phyloP scores from a whole-genome alignment of 768 basidiomycete genomes.

The Glaciozyma martinii region DNA sequence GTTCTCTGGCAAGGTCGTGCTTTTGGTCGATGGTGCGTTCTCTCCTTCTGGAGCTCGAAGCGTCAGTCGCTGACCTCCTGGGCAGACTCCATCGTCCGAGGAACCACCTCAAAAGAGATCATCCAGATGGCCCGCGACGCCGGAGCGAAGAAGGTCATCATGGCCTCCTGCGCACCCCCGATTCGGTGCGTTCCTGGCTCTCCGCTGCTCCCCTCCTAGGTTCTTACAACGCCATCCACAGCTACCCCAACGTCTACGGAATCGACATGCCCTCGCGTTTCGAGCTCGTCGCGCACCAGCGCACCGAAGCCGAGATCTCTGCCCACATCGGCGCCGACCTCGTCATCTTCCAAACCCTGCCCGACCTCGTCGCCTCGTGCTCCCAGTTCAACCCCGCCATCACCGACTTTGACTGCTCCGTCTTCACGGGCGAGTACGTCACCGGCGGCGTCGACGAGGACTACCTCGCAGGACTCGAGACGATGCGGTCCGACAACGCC shows the following conservation, averaged over 20 bases:
- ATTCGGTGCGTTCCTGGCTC: constrained; percentile 55
- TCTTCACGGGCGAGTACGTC: constrained; percentile 93
- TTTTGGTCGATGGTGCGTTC: constrained; percentile 81
- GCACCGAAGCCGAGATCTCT: constrained; percentile 63
- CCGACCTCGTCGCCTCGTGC: constrained; percentile 77
- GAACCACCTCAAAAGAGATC: constrained; percentile 97
- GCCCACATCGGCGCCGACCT: constrained; percentile 83
- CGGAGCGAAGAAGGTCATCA: constrained; percentile 88
- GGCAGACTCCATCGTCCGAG: constrained; percentile 92
- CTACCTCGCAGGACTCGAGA: constrained; percentile 69
- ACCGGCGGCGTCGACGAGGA: constrained; percentile 81
- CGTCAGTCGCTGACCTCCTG: neutral
- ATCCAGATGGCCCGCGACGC: constrained; percentile 99
- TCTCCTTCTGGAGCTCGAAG: neutral
- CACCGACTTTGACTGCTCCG: constrained; percentile 81
- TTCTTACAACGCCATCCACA: constrained; percentile 34
- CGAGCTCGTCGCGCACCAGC: constrained; percentile 80
- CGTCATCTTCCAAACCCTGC: constrained; percentile 87
- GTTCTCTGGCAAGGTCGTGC: constrained; percentile 80
- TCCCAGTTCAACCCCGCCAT: constrained; percentile 66
- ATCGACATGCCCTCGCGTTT: constrained; percentile 98
- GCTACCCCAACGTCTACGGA: constrained; percentile 90
- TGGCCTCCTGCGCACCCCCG: constrained; percentile 94
- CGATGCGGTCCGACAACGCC: constrained; percentile 68
- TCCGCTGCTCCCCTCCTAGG: neutral